phyloP scores from a whole-genome alignment of 2,329 filamentous ascomycete genomes.

The Venturia effusa region DNA sequence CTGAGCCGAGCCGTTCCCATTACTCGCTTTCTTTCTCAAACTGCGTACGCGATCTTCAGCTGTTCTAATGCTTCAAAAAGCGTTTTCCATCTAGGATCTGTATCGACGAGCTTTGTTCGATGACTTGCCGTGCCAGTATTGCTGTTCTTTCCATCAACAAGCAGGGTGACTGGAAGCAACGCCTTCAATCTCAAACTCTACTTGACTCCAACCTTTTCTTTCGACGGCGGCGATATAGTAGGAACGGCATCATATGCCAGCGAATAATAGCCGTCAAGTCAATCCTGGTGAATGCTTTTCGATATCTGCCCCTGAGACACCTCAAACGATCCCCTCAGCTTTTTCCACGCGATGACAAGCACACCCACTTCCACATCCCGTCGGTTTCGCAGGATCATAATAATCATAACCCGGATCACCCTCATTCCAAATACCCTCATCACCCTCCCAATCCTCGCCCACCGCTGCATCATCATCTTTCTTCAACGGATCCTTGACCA shows the following conservation, averaged over 20 bases:
- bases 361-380: constrained; percentile 30
- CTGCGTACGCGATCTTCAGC: too few species aligned
- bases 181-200: too few species aligned
- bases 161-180: too few species aligned
- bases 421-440: constrained; percentile 19
- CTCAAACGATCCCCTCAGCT: neutral
- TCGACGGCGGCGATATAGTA: neutral
- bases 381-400: constrained; percentile 43
- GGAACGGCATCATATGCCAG: neutral
- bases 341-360: neutral
- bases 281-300: neutral
- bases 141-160: too few species aligned
- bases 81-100: too few species aligned
- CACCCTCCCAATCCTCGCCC: constrained; percentile 18
- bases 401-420: constrained; percentile 28
- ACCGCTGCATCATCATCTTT: constrained; percentile 20
- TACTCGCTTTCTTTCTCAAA: too few species aligned
- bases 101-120: too few species aligned
- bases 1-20: too few species aligned
- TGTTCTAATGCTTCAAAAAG: too few species aligned
- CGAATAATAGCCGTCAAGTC: neutral
- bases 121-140: too few species aligned
- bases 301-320: neutral
- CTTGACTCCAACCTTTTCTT: too few species aligned
- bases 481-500: constrained; percentile 16